Base-by-base conservation (phyloP, 352 stramenopile species). In the Phytopythium montanum region DNA sequence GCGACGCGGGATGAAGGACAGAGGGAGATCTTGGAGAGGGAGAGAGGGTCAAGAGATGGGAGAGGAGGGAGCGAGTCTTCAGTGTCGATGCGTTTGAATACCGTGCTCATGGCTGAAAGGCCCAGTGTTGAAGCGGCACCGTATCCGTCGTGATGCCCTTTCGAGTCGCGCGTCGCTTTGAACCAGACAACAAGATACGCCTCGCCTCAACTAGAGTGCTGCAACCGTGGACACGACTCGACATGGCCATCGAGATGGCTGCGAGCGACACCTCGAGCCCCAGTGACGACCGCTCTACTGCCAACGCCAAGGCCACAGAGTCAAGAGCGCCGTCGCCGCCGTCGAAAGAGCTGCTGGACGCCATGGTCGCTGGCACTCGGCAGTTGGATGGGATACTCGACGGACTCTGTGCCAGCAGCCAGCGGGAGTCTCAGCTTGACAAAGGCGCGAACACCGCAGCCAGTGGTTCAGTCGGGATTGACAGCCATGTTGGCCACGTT, bases 371-470 rank as follows among this genome's bases (percentile, higher is more conserved):
- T 31, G 63, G 46, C 25, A 71, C 67, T 33, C 51, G 64, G 41
- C 52, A 67, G 4, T 62, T 87, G 29, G 77, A 89, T 48, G 66
- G 60, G n/a, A 83, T 89, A 39, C 65, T 89, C 4, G 69, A 87
- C 56, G 49, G 54, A 9, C 44, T 85, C 51, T 83, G 75, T 42
- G 58, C 64, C 5, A 62, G 42, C 3, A 61, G 42, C 28, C 54
- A 48, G 23, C 39, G 19, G 13, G 29, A 16, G 56, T 0, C 55
- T 25, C 60, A 3, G 48, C 45, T 31, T 9, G 53, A 14, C 5
- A 28, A 28, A 10, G 14, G 45, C 28, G 18, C 21, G 2, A n/a
- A 8, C 29, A 34, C 33, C 8, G 19, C 14, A n/a, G 9, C 23
- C 3, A 34, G 1, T 13, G 21, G 51, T 3, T 25, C 59, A 4